These are phyloP conservation scores for Mortierella sp. DNA, from an alignment of 371 early-diverging fungal genomes.

Conservation along the genomic window DNA sequence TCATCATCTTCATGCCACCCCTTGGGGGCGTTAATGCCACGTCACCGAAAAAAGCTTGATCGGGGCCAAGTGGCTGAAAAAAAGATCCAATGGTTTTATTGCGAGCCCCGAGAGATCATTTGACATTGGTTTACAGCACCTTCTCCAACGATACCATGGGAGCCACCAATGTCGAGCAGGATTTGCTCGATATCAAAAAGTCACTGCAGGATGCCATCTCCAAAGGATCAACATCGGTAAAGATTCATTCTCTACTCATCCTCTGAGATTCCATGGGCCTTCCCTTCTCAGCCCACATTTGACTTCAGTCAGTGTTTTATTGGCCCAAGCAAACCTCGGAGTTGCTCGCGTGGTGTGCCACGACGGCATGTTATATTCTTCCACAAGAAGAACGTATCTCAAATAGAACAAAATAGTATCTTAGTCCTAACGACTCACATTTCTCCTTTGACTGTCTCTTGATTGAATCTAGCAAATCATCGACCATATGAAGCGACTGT, in stretches of 20 bases:
- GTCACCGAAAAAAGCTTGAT: too few species aligned
- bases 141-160: slow-evolving; percentile 23
- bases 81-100: too few species aligned
- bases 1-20: too few species aligned
- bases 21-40: too few species aligned
- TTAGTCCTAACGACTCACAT: not conserved
- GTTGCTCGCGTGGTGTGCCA: slow-evolving; percentile 23
- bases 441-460: not conserved
- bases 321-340: not conserved
- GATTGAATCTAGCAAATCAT: slow-evolving; percentile 38
- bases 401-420: too few species aligned
- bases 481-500: slow-evolving; percentile 28
- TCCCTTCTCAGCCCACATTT: not conserved
- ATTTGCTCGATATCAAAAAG: slow-evolving; percentile 52
- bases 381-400: too few species aligned
- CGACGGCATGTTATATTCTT: not conserved
- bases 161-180: slow-evolving; percentile 36
- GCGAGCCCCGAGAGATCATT: too few species aligned
- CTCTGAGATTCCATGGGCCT: not conserved
- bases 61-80: too few species aligned
- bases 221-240: slow-evolving; percentile 42
- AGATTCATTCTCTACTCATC: not conserved
- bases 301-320: too few species aligned
- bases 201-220: slow-evolving; percentile 41
- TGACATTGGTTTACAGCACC: too few species aligned